A percentile compares a stretch with the other conserved stretches of the same genome.
phyloP scores from a whole-genome alignment of 352 stramenopile genomes.

The Pythium rishiriense region DNA sequence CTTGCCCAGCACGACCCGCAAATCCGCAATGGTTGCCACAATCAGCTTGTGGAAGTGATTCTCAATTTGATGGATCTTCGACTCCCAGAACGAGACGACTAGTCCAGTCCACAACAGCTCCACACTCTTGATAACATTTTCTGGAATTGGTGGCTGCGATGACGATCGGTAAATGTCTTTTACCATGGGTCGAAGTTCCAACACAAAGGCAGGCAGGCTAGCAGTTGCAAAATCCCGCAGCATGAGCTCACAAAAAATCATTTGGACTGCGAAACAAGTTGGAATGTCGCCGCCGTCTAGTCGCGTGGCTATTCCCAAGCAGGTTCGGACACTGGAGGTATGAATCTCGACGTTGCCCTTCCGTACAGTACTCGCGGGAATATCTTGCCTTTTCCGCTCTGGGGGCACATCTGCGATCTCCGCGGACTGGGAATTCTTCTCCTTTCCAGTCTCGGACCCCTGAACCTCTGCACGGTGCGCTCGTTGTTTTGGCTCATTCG shows the following conservation, averaged over 20 bases:
- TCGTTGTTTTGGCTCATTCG: too few relatives aligned
- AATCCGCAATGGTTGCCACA: neutral
- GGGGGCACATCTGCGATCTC: neutral
- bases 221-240: conserved; percentile 21
- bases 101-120: conserved; percentile 27
- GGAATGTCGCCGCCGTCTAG: conserved; percentile 3
- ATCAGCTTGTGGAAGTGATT: conserved; percentile 14
- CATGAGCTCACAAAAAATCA: conserved; percentile 31
- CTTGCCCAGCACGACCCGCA: conserved; percentile 3
- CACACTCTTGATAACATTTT: conserved; percentile 21
- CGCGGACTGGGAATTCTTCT: too few relatives aligned
- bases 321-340: conserved; percentile 12
- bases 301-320: conserved; percentile 12
- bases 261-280: conserved; percentile 17
- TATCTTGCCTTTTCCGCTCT: neutral
- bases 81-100: conserved; percentile 26
- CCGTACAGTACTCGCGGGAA: neutral
- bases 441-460: neutral
- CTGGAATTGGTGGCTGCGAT: conserved; percentile 13
- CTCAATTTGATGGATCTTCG: conserved; percentile 21
- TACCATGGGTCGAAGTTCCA: conserved; percentile 13
- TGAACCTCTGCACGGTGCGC: too few relatives aligned
- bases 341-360: conserved; percentile 12
- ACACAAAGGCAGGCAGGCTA: conserved; percentile 17
- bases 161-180: conserved; percentile 26